Evolutionary conservation across 495 filamentous ascomycete species (phyloP).

Genomic region (Daldinia decipiens): DNA sequence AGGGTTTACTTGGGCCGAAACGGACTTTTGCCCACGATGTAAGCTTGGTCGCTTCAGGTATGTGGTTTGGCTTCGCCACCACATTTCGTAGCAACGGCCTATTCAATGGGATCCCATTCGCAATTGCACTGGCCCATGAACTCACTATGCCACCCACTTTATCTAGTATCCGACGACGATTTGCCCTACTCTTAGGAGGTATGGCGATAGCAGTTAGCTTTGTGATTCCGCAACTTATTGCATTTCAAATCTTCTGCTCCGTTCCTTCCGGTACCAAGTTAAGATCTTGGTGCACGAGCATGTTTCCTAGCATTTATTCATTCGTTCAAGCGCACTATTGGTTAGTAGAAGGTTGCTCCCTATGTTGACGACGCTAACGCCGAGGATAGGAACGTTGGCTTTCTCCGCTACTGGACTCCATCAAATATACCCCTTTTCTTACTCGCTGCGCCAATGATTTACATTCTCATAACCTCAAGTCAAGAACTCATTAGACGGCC

Average conservation of each 20-base stretch:
- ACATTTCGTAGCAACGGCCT: constrained; percentile 87
- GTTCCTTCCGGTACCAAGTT: constrained; percentile 36
- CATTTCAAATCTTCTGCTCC: constrained; percentile 77
- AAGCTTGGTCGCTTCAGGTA: constrained; percentile 66
- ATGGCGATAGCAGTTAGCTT: constrained; percentile 71
- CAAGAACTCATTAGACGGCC: constrained; percentile 55
- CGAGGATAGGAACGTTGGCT: constrained; percentile 76
- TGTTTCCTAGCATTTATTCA: constrained; percentile 84
- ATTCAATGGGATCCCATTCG: constrained; percentile 75
- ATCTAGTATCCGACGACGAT: constrained; percentile 57
- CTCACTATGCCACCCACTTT: constrained; percentile 59
- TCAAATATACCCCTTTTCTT: constrained; percentile 90
- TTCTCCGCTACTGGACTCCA: constrained; percentile 89
- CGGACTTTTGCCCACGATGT: constrained; percentile 45
- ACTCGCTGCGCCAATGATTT: constrained; percentile 80
- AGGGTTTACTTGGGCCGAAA: constrained; percentile 54
- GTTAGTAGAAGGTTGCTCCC: constrained; percentile 54
- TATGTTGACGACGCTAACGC: constrained; percentile 24
- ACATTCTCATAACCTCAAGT: constrained; percentile 71
- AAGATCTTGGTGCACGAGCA: constrained; percentile 78
- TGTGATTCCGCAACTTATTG: constrained; percentile 75
- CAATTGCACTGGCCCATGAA: constrained; percentile 54
- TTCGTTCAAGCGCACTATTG: constrained; percentile 93
- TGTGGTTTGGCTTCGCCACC: constrained; percentile 77
- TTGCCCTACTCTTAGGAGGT: constrained; percentile 71